Evolutionary conservation across 768 basidiomycete species (phyloP), one percentile per base, ranked within the genome.

Genomic region (Favolaschia claudopus): DNA sequence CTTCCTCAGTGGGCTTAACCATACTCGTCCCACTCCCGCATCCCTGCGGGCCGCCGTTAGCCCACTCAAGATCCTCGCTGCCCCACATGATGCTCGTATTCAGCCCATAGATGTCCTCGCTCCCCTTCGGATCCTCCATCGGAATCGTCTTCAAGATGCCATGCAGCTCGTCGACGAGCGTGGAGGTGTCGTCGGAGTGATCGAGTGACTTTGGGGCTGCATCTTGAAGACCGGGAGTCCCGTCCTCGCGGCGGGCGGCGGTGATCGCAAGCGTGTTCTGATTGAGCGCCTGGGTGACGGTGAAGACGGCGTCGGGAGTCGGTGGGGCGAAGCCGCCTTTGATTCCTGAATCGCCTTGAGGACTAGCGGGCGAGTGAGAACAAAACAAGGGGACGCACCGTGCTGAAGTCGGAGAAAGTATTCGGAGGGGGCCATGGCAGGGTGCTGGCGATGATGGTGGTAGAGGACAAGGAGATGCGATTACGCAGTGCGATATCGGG

Each of bases 321-420:
- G 92, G 86, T 0, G 89, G 88, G 13, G 84, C 85, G 67, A 93
- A 90, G 37, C 92, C 92, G 28, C 91, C 91, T 13, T 76, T 72
- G 69, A 92, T 93, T 58, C 92, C 92, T 93, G 67, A 52, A 31
- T 33, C n/a, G 29, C 31, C 57, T 45, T 55, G 4, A 15, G 47
- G 47, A 27, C n/a, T 44, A 36, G 17, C 24, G 19, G 40, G 27
- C 24, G 20, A 15, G 12, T 12, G 28, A 32, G 25, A 19, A n/a
- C 17, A 40, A 20, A 55, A 32, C 22, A 14, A 24, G 25, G 22
- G 15, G 4, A 64, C 74, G 15, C 62, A 85, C 89, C 89, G 69
- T 82, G 79, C 75, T 90, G 88, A 47, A 89, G 82, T 57, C 82
- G 77, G 40, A 88, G 68, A 25, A 79, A 83, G 68, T 82, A 89